Evolutionary conservation across 495 filamentous ascomycete genomes (phyloP), one percentile per base, ranked within the genome.

Genomic region (Friedmanniomyces endolithicus): DNA sequence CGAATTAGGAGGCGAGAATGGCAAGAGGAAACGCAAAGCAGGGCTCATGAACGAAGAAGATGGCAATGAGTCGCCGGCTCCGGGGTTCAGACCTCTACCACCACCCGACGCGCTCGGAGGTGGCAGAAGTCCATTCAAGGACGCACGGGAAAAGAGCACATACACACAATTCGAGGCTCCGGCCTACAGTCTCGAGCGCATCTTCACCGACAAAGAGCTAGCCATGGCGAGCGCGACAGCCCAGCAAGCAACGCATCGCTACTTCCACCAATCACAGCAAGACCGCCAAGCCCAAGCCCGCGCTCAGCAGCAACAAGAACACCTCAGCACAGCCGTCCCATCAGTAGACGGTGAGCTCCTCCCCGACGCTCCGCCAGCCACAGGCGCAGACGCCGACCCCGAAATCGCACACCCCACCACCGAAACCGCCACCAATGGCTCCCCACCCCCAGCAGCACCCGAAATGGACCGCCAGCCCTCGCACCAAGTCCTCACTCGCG

Each of bases 191-290:
- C 81, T 97, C 55, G 84, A 94, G 49, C 86, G 88, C 54, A 80
- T 97, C 23, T 96, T 97, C 64, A 94, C 87, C 0, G 89, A 95
- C 57, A 95, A 90, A 70, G 90, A 97, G 68, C 80, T 96, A 12
- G 76, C 79, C 27, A 75, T 86, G 68, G 81, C 66, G 16, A 68
- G 67, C 34, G 68, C 71, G 39, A 65, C 64, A 17, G 71, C 71
- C 14, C 61, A 68, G 16, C 52, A 63, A n/a, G 69, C 70, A 1
- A 64, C 71, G 0, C 55, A 58, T 11, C 56, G 65, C 48, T 67
- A 70, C 63, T 71, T 74, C 50, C 60, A 63, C 31, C 61, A 64
- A 40, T 62, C 66, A 23, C 64, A 65, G 51, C 59, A 63, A 24
- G 33, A 41, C 2, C 14, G 22, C 6, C 8, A 20, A 41, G 11